A percentile compares a stretch with the other conserved stretches of the same genome.
Evolutionary conservation across 2,329 filamentous ascomycete genomes (phyloP).

Genomic region (Berkeleyomyces basicola): DNA sequence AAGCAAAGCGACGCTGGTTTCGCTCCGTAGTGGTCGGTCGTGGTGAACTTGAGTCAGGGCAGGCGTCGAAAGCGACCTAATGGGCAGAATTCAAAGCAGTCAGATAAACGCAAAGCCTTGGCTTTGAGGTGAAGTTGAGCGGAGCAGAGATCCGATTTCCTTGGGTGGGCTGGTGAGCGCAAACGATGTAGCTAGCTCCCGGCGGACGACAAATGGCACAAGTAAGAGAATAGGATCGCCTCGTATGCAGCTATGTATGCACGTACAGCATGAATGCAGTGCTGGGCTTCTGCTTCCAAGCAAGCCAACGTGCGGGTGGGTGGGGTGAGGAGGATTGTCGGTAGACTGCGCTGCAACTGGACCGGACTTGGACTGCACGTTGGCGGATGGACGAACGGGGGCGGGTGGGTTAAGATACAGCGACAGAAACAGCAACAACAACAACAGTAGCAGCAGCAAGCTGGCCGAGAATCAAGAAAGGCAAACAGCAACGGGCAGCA

Average conservation of each 20-base stretch:
- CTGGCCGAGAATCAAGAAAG: not conserved
- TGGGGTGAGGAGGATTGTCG: not conserved
- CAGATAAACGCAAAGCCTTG: not conserved
- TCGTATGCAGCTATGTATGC: slow-evolving; percentile 2
- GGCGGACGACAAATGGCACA: not conserved
- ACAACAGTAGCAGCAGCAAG: not conserved
- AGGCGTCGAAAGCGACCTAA: no score
- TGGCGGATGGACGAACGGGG: not conserved
- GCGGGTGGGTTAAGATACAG: not conserved
- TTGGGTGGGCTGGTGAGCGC: not conserved
- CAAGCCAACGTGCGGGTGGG: not conserved
- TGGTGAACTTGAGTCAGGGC: no score
- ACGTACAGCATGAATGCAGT: not conserved
- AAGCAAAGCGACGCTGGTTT: not conserved
- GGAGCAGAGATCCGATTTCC: not conserved
- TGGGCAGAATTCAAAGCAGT: no score
- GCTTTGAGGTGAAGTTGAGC: no score
- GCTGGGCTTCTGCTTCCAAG: not conserved
- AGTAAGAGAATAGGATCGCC: not conserved
- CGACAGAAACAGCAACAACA: no score
- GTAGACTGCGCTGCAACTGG: slow-evolving; percentile 1
- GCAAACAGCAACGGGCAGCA: not conserved
- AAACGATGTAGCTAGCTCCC: not conserved
- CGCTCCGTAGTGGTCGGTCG: not conserved
- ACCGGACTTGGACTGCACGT: not conserved